Evolutionary conservation across 805 yeast genomes (phyloP).

Genomic region (Dipodascopsis uninucleata): DNA sequence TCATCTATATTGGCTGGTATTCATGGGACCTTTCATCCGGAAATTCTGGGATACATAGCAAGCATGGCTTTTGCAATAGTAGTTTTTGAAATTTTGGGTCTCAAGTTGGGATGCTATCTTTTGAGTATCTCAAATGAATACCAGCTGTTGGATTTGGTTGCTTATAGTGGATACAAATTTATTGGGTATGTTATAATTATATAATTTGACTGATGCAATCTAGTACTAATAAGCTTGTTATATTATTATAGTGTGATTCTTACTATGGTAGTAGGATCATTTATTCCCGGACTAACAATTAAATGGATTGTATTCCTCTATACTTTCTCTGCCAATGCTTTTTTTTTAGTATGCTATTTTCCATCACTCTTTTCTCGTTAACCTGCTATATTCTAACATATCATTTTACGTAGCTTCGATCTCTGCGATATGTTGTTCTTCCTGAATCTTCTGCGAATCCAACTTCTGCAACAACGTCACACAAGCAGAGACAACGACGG

Average conservation of each 20-base stretch:
- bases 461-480: conserved; percentile 48
- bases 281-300: conserved; percentile 37
- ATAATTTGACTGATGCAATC: conserved; percentile 42
- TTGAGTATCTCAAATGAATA: conserved; percentile 43
- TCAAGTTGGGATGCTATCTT: conserved; percentile 79
- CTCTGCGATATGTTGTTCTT: conserved; percentile 62
- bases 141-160: conserved; percentile 75
- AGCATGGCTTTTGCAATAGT: conserved; percentile 83
- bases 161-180: conserved; percentile 92
- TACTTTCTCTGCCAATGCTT: conserved; percentile 54
- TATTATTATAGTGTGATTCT: conserved; percentile 35
- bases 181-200: conserved; percentile 55
- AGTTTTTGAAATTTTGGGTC: conserved; percentile 65
- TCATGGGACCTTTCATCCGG: conserved; percentile 88
- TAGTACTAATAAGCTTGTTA: conserved; percentile 40
- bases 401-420: conserved; percentile 41
- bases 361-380: conserved; percentile 39
- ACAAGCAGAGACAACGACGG: conserved; percentile 69
- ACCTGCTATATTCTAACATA: conserved; percentile 38
- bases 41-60: conserved; percentile 79
- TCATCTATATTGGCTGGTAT: conserved; percentile 84
- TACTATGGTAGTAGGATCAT: conserved; percentile 36
- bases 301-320: conserved; percentile 52
- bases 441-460: conserved; percentile 48
- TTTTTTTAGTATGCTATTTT: conserved; percentile 35